Evolutionary conservation across 805 yeast genomes (phyloP).

Genomic region (Jamesozyma jinghongensis): DNA sequence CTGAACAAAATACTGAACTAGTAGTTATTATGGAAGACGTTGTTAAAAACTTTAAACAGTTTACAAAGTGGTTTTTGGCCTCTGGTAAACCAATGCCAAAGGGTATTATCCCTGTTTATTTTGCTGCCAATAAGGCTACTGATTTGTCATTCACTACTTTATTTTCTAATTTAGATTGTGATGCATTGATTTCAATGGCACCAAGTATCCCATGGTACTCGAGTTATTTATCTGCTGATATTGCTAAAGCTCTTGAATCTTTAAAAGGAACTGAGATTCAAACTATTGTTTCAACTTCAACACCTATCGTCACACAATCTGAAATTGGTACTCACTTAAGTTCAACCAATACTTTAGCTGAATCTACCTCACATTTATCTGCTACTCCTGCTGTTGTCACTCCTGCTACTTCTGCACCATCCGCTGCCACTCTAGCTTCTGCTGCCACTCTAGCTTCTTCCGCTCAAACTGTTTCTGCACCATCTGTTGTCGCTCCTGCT

Average conservation of each 20-base stretch:
- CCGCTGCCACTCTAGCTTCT: slow-evolving; percentile 5
- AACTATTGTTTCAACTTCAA: no score
- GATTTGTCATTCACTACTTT: slow-evolving; percentile 29
- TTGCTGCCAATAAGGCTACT: slow-evolving; percentile 23
- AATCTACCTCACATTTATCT: no score
- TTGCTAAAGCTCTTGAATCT: no score
- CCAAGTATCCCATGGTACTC: slow-evolving; percentile 31
- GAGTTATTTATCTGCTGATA: slow-evolving; percentile 14
- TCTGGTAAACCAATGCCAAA: slow-evolving; percentile 9
- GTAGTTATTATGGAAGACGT: slow-evolving; percentile 13
- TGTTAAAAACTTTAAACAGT: slow-evolving; percentile 8
- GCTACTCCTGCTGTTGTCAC: background rate
- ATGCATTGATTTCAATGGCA: slow-evolving; percentile 19
- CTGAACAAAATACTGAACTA: slow-evolving; percentile 10
- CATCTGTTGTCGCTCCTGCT: background rate
- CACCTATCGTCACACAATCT: no score
- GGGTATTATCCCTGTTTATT: slow-evolving; percentile 7
- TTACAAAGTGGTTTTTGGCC: slow-evolving; percentile 1
- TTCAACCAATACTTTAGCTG: no score
- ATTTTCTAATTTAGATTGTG: slow-evolving; percentile 18
- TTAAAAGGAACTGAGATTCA: no score
- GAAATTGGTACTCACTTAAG: no score
- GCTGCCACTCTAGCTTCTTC: background rate
- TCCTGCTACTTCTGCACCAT: no score
- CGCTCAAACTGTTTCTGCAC: background rate